Evolutionary conservation across 2,329 filamentous ascomycete genomes (phyloP), one percentile per base, ranked within the genome.

Genomic region (Alternaria longipes): DNA sequence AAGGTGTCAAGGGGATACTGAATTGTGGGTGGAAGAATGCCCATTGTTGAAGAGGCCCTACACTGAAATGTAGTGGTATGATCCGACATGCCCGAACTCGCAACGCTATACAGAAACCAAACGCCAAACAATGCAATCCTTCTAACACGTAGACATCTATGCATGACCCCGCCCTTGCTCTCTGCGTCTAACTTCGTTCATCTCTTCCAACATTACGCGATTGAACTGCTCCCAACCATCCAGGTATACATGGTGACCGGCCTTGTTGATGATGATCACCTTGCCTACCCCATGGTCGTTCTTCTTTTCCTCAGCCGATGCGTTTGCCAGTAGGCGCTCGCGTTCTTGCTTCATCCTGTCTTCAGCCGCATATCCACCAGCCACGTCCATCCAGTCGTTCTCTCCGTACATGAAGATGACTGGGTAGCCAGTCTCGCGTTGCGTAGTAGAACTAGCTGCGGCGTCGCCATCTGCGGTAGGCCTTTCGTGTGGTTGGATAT

Each of bases 381-480:
- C 88, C 8, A 95, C 89, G 68, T 99, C 95, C 95, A 99, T 99
- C 95, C 95, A 99, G 82, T 99, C 95, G 74, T 95, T 90, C 72
- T 98, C 94, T 65, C 95, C 95, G 75, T 99, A 99, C 91, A 98
- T 94, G 76, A 99, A 87, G 8, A 98, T 86, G 32, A 98, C 84
- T 0, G 95, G 94, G 51, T 93, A 84, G 1, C 94, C 93, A 0
- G 85, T 91, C 69, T 89, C 87, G 9, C 82, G 78, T 22, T 71
- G 73, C 58, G 14, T 70, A 14, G 42, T 46, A 12, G 47, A 28
- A 22, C 38, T 12, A 71, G 59, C 14, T 3, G 55, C 5, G 34
- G 63, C 57, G 54, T 74, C 72, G 22, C 66, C 64, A 40, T 74
- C 75, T 3, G 74, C 73, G 0, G 64, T 69, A 1, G 72, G 68